These are phyloP conservation scores for Collariella sp. DNA, from an alignment of 495 filamentous ascomycete genomes.

Conservation along the genomic window DNA sequence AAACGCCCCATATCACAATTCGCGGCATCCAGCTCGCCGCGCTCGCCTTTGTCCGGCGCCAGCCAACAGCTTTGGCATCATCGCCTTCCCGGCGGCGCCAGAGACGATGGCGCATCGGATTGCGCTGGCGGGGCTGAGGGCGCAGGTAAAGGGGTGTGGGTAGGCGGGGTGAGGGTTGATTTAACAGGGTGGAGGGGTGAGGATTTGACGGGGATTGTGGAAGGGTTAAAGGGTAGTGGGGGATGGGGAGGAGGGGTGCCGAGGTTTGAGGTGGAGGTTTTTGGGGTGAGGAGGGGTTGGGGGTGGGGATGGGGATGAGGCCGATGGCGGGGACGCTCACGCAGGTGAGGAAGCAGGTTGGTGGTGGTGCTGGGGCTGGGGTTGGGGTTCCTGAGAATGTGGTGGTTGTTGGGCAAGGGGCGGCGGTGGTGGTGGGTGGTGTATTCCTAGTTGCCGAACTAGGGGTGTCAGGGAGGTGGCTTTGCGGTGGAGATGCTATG, in stretches of 20 bases:
- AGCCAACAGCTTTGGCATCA: conserved; percentile 4
- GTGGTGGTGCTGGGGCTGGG: background rate
- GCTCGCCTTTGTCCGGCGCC: conserved; percentile 18
- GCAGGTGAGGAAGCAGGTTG: background rate
- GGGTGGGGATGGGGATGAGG: background rate
- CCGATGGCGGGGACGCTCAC: background rate
- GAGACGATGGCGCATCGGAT: background rate
- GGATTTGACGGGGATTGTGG: conserved; percentile 23
- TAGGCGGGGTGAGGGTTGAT: conserved; percentile 26
- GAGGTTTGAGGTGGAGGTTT: conserved; percentile 30
- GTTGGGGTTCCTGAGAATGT: background rate
- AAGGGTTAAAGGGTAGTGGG: background rate
- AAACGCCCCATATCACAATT: background rate
- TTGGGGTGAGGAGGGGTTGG: background rate
- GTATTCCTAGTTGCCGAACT: background rate
- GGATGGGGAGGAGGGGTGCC: conserved; percentile 12
- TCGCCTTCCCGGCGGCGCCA: too few relatives aligned
- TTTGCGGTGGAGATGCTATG: background rate
- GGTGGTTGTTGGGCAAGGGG: background rate
- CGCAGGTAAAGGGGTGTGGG: conserved; percentile 17
- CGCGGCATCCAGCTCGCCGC: conserved; percentile 24
- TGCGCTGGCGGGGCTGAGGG: conserved; percentile 10
- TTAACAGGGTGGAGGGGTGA: conserved; percentile 23
- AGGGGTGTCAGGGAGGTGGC: background rate
- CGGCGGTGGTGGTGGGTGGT: background rate